Percentiles rank a stretch among this genome's conserved stretches.
Conservation (phyloP, 1,284 basidiomycete genomes). For the Bondarzewia mesenterica region DNA sequence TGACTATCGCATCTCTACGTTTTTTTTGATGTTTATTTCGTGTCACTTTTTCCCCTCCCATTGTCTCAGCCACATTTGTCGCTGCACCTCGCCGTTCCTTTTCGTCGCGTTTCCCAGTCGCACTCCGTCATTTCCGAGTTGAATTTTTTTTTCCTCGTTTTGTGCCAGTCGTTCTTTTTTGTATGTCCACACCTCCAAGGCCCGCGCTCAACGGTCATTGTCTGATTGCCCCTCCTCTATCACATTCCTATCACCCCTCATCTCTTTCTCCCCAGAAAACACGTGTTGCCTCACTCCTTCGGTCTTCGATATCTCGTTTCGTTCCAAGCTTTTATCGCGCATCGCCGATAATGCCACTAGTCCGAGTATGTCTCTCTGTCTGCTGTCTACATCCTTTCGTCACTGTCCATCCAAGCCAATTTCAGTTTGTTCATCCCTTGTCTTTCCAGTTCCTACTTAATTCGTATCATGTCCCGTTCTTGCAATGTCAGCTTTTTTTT, state of each 20-base stretch:
- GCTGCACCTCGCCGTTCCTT: too few relatives aligned
- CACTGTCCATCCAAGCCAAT: conserved; percentile 3
- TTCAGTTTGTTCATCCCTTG: conserved; percentile 4
- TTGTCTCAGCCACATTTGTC: neutral
- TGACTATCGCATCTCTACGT: neutral
- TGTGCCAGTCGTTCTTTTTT: too few relatives aligned
- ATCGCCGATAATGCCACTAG: neutral
- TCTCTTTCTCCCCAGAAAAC: neutral
- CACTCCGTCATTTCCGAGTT: neutral
- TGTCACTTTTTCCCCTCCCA: neutral
- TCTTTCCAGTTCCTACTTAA: neutral
- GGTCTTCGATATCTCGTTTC: neutral
- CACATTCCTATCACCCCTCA: neutral
- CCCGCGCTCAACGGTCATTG: too few relatives aligned
- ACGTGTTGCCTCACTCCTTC: too few relatives aligned
- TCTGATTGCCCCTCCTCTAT: neutral
- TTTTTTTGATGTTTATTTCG: neutral
- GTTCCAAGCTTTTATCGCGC: neutral
- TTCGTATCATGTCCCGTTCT: neutral
- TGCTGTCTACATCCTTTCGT: conserved; percentile 1
- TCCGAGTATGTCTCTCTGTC: conserved; percentile 2
- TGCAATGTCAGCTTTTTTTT: neutral
- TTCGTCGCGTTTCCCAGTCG: neutral
- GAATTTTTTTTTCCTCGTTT: neutral
- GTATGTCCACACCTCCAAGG: too few relatives aligned